A percentile compares a stretch with the other conserved stretches of the same genome.
These are phyloP conservation scores for Lantana camara DNA, from an alignment of 257 asterid genomes.

Conservation along the genomic window DNA sequence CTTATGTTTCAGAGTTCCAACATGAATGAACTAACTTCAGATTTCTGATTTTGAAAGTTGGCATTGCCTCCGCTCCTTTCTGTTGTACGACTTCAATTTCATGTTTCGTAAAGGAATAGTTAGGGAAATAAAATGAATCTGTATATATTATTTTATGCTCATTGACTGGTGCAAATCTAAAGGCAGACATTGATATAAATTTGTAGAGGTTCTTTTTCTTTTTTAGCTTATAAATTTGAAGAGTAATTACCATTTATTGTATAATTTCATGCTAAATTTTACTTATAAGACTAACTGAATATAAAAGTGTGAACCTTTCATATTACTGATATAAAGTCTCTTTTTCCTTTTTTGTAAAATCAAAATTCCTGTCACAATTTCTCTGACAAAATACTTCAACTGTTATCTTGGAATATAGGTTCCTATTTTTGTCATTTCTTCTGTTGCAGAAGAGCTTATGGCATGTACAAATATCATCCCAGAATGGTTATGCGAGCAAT, in stretches of 20 bases:
- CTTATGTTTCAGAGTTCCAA: conserved; percentile 22
- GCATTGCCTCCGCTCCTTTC: too few relatives aligned
- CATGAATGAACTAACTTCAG: background rate
- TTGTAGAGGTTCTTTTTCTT: background rate
- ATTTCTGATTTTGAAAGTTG: too few relatives aligned
- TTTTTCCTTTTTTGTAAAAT: conserved; percentile 1
- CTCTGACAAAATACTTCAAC: conserved; percentile 1
- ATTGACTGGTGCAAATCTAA: background rate
- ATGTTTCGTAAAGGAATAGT: conserved; percentile 5
- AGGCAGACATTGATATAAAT: conserved; percentile 12
- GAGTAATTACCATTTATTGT: conserved; percentile 13
- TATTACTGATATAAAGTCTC: background rate
- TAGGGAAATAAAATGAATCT: background rate
- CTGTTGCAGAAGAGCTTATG: conserved; percentile 84
- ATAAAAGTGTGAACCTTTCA: conserved; percentile 6
- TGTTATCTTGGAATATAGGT: conserved; percentile 49
- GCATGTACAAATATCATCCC: conserved; percentile 76
- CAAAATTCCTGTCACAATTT: conserved; percentile 11
- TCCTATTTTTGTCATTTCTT: conserved; percentile 75
- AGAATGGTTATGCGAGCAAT: conserved; percentile 76
- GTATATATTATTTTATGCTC: background rate
- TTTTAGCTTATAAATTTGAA: conserved; percentile 1
- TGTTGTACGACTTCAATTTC: too few relatives aligned
- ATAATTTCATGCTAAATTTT: conserved; percentile 14
- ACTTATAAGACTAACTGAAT: conserved; percentile 1